These are phyloP conservation scores for Taphrina wiesneri DNA, from an alignment of 1,139 yeast species.

Conservation along the genomic window DNA sequence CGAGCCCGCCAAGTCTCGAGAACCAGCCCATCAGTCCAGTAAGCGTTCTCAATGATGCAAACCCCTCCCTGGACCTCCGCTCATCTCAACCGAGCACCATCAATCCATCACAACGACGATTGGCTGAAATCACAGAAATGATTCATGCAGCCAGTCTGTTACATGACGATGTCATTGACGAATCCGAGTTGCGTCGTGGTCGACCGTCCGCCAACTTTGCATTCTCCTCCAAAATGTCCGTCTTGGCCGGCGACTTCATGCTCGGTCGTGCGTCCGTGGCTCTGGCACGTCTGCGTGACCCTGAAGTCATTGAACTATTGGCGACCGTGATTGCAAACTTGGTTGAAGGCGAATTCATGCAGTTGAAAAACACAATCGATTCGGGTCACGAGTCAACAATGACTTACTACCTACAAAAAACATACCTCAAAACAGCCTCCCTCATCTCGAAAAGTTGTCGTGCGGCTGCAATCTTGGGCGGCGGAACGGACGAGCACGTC, in stretches of 20 bases:
- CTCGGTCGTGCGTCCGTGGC: slow-evolving; percentile 96
- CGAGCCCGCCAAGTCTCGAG: slow-evolving; percentile 31
- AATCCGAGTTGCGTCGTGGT: slow-evolving; percentile 86
- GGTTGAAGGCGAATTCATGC: slow-evolving; percentile 99
- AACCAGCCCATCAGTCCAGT: slow-evolving; percentile 68
- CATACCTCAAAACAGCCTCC: slow-evolving; percentile 92
- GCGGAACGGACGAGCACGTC: slow-evolving; percentile 69
- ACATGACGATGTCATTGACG: slow-evolving; percentile 96
- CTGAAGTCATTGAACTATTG: slow-evolving; percentile 94
- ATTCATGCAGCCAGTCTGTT: slow-evolving; percentile 95
- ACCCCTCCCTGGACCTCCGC: slow-evolving; percentile 58
- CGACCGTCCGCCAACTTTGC: slow-evolving; percentile 90
- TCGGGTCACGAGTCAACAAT: slow-evolving; percentile 64
- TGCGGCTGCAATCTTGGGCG: slow-evolving; percentile 90
- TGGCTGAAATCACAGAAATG: slow-evolving; percentile 98
- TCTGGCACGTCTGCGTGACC: slow-evolving; percentile 84
- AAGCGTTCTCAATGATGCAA: slow-evolving; percentile 80
- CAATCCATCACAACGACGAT: slow-evolving; percentile 86
- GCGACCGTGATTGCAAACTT: slow-evolving; percentile 95
- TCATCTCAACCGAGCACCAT: slow-evolving; percentile 55
- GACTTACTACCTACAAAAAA: slow-evolving; percentile 90
- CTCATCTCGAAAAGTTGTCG: slow-evolving; percentile 93
- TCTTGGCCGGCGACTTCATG: slow-evolving; percentile 91
- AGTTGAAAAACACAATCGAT: slow-evolving; percentile 77
- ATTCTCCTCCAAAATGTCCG: slow-evolving; percentile 95